Percentiles rank a stretch among this genome's conserved stretches.
phyloP scores from a whole-genome alignment of 306 rosid genomes.

The Quercus glauca region DNA sequence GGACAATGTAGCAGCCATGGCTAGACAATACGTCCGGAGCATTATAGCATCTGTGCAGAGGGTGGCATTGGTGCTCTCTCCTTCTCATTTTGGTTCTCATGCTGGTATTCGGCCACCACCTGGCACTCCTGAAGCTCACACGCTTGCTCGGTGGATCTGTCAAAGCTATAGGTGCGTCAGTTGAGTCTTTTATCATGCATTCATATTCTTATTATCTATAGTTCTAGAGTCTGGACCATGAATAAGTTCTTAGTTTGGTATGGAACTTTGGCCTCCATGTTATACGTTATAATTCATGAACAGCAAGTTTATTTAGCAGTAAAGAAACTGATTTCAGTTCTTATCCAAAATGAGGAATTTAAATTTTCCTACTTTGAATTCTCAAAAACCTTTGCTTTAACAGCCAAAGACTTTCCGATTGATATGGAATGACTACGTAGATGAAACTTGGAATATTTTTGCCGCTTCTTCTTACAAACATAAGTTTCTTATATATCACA shows the following conservation, averaged over 20 bases:
- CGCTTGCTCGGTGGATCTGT: slow-evolving; percentile 84
- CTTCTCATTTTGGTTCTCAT: slow-evolving; percentile 64
- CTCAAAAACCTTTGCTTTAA: not conserved
- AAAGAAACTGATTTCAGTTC: not conserved
- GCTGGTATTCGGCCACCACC: slow-evolving; percentile 62
- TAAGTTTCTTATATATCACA: not conserved
- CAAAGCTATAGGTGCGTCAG: slow-evolving; percentile 69
- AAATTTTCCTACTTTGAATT: not conserved
- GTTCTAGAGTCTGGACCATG: not conserved
- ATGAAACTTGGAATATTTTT: not conserved
- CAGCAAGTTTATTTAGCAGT: not conserved
- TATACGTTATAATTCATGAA: not conserved
- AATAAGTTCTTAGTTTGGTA: not conserved
- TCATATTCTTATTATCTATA: not conserved
- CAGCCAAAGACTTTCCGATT: not conserved
- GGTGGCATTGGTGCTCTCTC: slow-evolving; percentile 92
- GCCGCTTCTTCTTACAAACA: not conserved
- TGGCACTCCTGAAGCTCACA: slow-evolving; percentile 88
- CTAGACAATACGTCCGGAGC: slow-evolving; percentile 86
- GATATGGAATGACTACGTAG: not conserved
- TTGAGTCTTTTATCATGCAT: not conserved
- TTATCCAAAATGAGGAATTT: not conserved
- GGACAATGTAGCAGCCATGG: slow-evolving; percentile 84
- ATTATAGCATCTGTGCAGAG: slow-evolving; percentile 94
- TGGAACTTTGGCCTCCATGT: not conserved